Evolutionary conservation across 768 basidiomycete species (phyloP).

Genomic region (Tremella fuciformis): DNA sequence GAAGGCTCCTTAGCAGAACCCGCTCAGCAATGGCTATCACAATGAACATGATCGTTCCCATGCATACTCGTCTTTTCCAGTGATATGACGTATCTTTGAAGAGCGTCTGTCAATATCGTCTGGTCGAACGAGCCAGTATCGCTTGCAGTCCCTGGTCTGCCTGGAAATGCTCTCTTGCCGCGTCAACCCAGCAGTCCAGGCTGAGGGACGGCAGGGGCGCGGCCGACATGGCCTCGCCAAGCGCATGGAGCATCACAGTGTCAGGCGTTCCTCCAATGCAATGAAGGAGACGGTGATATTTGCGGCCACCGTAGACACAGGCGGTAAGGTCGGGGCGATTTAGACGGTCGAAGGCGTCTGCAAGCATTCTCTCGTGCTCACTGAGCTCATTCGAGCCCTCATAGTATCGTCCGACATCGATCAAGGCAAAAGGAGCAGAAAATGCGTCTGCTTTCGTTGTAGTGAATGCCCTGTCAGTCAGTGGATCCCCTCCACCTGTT

Average conservation of each 20-base stretch:
- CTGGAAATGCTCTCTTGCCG: too few species aligned
- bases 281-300: conserved; percentile 2
- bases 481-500: not conserved
- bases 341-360: not conserved
- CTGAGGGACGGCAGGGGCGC: too few species aligned
- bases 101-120: too few species aligned
- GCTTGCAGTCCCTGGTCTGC: too few species aligned
- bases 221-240: too few species aligned
- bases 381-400: not conserved
- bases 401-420: not conserved
- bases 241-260: not conserved
- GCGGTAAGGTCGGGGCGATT: not conserved
- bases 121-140: too few species aligned
- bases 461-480: conserved; percentile 6
- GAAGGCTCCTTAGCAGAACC: too few species aligned
- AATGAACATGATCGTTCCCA: too few species aligned
- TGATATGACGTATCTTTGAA: too few species aligned
- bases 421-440: not conserved
- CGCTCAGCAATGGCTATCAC: too few species aligned
- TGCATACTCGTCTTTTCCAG: too few species aligned
- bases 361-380: not conserved
- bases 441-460: conserved; percentile 19
- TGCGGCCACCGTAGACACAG: not conserved
- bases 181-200: too few species aligned
- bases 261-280: not conserved